A percentile compares a stretch with the other conserved stretches of the same genome.
Conservation (phyloP, 1,284 basidiomycete genomes). For the Heterobasidion occidentale region DNA sequence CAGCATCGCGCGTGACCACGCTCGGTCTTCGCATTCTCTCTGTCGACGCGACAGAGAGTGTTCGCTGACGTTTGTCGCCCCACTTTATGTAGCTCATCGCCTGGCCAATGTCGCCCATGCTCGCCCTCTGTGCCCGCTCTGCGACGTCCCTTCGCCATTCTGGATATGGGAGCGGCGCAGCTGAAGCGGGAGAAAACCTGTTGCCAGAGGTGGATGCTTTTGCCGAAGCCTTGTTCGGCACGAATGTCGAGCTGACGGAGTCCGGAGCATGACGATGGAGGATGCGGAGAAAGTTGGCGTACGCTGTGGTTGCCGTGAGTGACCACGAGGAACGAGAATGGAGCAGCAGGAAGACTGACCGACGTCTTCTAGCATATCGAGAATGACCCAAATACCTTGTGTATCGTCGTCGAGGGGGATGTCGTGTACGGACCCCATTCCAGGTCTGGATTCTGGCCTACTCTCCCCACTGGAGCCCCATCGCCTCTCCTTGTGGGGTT, state of each 20-base stretch:
- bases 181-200: constrained; percentile 2
- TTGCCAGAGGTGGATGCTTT: constrained; percentile 15
- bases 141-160: constrained; percentile 49
- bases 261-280: constrained; percentile 45
- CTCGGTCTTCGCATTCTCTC: constrained; percentile 2
- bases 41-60: constrained; percentile 5
- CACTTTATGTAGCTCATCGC: constrained; percentile 42
- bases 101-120: constrained; percentile 44
- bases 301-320: constrained; percentile 28
- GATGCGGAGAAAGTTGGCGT: constrained; percentile 47
- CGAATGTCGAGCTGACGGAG: constrained; percentile 38
- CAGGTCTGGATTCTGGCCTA: constrained; percentile 8
- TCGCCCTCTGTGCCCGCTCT: constrained; percentile 42
- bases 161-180: constrained; percentile 40
- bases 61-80: constrained; percentile 19
- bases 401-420: constrained; percentile 4
- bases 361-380: constrained; percentile 48
- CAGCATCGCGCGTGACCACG: constrained; percentile 8
- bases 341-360: constrained; percentile 26
- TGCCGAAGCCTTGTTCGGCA: constrained; percentile 20
- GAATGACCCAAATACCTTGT: constrained; percentile 43
- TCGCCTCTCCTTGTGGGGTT: constrained; percentile 8
- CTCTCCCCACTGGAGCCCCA: constrained; percentile 3
- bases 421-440: constrained; percentile 7
- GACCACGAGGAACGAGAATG: background rate